Conservation (phyloP, 2,329 filamentous ascomycete genomes). For the Colletotrichum siamense region DNA sequence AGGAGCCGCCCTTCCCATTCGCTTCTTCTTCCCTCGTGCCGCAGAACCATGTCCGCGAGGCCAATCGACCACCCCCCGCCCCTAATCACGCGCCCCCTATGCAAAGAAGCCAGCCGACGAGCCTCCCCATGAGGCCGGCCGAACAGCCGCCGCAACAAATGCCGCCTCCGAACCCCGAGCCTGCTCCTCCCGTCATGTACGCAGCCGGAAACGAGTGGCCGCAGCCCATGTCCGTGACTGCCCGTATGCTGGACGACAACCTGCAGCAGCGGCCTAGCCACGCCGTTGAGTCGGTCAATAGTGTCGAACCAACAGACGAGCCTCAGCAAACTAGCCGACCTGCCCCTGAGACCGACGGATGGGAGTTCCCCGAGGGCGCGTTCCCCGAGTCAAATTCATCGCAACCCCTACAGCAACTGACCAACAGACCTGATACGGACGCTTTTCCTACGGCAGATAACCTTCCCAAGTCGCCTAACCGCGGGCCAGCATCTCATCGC, state of each 20-base stretch:
- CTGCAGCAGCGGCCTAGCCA: slow-evolving; percentile 38
- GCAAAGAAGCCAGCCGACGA: slow-evolving; percentile 43
- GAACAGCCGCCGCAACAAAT: slow-evolving; percentile 55
- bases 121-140: slow-evolving; percentile 35
- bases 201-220: slow-evolving; percentile 37
- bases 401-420: slow-evolving; percentile 50
- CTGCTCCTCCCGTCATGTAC: slow-evolving; percentile 45
- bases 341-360: slow-evolving; percentile 71
- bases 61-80: slow-evolving; percentile 58
- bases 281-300: slow-evolving; percentile 42
- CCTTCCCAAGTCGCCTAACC: slow-evolving; percentile 79
- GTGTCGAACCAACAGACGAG: slow-evolving; percentile 45
- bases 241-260: slow-evolving; percentile 37
- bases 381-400: slow-evolving; percentile 60
- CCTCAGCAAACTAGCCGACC: slow-evolving; percentile 38
- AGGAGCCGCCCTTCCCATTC: slow-evolving; percentile 29
- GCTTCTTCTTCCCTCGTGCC: slow-evolving; percentile 16
- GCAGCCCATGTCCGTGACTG: slow-evolving; percentile 26
- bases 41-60: slow-evolving; percentile 64
- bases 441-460: slow-evolving; percentile 84
- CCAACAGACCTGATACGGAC: slow-evolving; percentile 82
- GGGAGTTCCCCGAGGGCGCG: slow-evolving; percentile 90
- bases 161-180: slow-evolving; percentile 58
- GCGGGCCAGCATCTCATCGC: slow-evolving; percentile 72
- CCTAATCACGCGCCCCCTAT: slow-evolving; percentile 65